These are phyloP conservation scores for Didymella arachidicola DNA, from an alignment of 2,329 filamentous ascomycete species.

Conservation along the genomic window DNA sequence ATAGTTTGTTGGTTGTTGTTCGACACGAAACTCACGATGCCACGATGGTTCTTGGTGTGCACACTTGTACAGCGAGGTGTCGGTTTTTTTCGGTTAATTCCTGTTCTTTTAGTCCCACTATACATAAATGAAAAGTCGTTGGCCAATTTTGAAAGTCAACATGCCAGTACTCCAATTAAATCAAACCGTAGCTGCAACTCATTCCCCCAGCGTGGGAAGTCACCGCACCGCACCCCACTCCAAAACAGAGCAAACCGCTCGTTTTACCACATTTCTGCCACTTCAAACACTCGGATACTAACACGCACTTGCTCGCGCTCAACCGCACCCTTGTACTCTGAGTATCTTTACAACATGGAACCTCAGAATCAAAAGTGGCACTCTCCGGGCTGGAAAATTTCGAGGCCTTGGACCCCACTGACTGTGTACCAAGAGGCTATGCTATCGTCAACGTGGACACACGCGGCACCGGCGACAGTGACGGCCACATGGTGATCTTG, in stretches of 20 bases:
- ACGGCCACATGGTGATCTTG: conserved; percentile 21
- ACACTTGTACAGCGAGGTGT: conserved; percentile 16
- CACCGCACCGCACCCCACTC: too few relatives aligned
- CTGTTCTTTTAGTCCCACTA: neutral
- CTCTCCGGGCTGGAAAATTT: conserved; percentile 33
- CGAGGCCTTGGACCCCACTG: conserved; percentile 54
- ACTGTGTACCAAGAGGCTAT: conserved; percentile 46
- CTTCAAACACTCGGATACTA: too few relatives aligned
- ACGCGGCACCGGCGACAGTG: conserved; percentile 43
- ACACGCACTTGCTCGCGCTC: too few relatives aligned
- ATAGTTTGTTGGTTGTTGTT: neutral
- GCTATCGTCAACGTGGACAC: conserved; percentile 47
- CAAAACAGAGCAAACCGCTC: too few relatives aligned
- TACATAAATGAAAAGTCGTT: neutral
- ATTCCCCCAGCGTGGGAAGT: too few relatives aligned
- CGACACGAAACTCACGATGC: conserved; percentile 6
- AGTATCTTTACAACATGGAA: neutral
- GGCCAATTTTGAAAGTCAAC: too few relatives aligned
- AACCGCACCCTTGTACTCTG: neutral
- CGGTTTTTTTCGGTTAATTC: conserved; percentile 1
- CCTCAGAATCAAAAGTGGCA: neutral
- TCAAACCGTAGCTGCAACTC: too few relatives aligned
- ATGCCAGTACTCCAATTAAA: too few relatives aligned
- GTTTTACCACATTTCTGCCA: too few relatives aligned
- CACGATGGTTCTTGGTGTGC: conserved; percentile 10